Evolutionary conservation across 2,329 filamentous ascomycete genomes (phyloP), one percentile per base, ranked within the genome.

Genomic region (Tolypocladium paradoxum): DNA sequence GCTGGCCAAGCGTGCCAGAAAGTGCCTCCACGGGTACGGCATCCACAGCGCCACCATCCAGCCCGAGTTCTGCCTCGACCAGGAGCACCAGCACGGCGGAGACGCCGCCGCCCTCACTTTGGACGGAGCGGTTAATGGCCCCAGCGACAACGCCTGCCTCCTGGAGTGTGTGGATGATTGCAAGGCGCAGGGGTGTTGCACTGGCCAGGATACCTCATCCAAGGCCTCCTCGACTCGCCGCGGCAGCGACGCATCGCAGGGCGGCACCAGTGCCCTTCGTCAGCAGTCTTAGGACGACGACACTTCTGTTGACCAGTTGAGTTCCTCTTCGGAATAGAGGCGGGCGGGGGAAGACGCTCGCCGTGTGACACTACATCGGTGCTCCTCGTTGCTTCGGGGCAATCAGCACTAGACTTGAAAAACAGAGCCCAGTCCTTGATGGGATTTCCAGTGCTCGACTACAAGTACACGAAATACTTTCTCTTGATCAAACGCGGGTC

Each of bases 31-130:
- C 69, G 91, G 83, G 36, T 96, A 95, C 62, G 92, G 93, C 53
- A 97, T 99, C 59, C 93, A 99, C 73, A 95, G 88, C 37, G 92
- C 90, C 36, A 99, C 93, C 14, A 97, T 99, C 61, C 93, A 99
- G 70, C 93, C 93, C 6, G 93, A 99, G 69, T 99, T 85, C 61
- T 83, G 81, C 57, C 68, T 81, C 29, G 80, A 81, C 58, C 64
- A 71, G 40, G 67, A 69, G 50, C 76, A 75, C 57, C 65, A 63
- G 53, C 70, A 72, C 38, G 60, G 65, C 16, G 66, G 69, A 3
- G 68, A 72, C 50, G 65, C 65, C 33, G 63, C 66, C 7, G 65
- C 63, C 24, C 60, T 70, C 35, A 55, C 64, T 6, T 58, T 72
- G 34, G 70, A 76, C 53, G 72, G 71, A 11, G 55, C 55, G 1